phyloP scores from a whole-genome alignment of 2,329 filamentous ascomycete species.

The Orbilia quercus region DNA sequence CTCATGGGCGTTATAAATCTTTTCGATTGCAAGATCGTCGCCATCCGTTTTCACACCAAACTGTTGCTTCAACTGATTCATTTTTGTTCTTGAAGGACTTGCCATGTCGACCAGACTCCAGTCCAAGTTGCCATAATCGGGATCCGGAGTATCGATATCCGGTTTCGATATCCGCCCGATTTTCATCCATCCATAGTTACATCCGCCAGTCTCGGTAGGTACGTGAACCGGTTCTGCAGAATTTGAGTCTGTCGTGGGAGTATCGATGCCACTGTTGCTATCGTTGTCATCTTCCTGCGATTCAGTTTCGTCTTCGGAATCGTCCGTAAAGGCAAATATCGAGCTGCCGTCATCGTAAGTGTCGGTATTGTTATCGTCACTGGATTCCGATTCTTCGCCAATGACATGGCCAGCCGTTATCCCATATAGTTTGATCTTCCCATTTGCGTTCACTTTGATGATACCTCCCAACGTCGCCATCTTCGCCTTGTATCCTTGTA shows the following conservation, averaged over 20 bases:
- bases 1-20: slow-evolving; percentile 1
- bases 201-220: slow-evolving; percentile 22
- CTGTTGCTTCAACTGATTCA: slow-evolving; percentile 26
- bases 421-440: slow-evolving; percentile 13
- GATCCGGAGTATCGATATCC: not conserved
- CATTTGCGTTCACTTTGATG: slow-evolving; percentile 18
- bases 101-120: slow-evolving; percentile 39
- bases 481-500: slow-evolving; percentile 16
- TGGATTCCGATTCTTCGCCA: not conserved
- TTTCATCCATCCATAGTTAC: slow-evolving; percentile 30
- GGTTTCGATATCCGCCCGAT: slow-evolving; percentile 20
- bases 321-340: slow-evolving; percentile 2
- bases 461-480: slow-evolving; percentile 41
- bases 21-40: not conserved
- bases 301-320: slow-evolving; percentile 4
- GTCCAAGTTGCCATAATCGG: slow-evolving; percentile 15
- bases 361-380: not conserved
- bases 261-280: not conserved
- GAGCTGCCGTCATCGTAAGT: slow-evolving; percentile 2
- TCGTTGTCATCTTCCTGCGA: slow-evolving; percentile 9
- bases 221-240: slow-evolving; percentile 17
- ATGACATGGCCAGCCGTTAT: slow-evolving; percentile 37
- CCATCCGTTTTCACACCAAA: not conserved
- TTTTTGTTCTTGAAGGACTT: not conserved
- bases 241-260: not conserved